Conservation (phyloP, 345 rosid species). For the Brassica carinata region DNA sequence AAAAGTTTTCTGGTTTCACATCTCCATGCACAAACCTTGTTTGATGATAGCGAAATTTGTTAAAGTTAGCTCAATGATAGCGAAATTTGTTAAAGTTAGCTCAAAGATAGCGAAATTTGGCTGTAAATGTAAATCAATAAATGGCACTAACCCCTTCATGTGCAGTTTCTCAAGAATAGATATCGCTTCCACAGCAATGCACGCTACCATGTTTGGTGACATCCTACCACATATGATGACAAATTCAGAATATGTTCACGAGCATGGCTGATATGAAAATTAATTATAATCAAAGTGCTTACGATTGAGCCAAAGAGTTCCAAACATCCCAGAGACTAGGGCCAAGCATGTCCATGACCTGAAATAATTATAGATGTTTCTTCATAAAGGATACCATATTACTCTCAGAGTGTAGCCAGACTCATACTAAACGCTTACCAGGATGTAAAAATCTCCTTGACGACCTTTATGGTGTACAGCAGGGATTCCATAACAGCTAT, state of each 20-base stretch:
- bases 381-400: neutral
- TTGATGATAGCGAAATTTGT: neutral
- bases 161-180: slow-evolving; percentile 91
- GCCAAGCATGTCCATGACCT: slow-evolving; percentile 99
- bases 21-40: slow-evolving; percentile 93
- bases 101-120: neutral
- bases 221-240: slow-evolving; percentile 53
- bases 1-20: slow-evolving; percentile 90
- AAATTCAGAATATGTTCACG: slow-evolving; percentile 20
- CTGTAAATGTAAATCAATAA: neutral
- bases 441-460: slow-evolving; percentile 91
- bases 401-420: slow-evolving; percentile 1
- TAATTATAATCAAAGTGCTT: slow-evolving; percentile 38
- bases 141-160: slow-evolving; percentile 64
- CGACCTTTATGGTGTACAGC: slow-evolving; percentile 86
- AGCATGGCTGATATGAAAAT: neutral
- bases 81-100: slow-evolving; percentile 5
- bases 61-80: slow-evolving; percentile 19
- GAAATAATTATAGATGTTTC: slow-evolving; percentile 35
- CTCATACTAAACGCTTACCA: slow-evolving; percentile 56
- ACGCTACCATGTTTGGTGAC: slow-evolving; percentile 84
- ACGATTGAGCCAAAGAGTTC: slow-evolving; percentile 80
- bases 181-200: slow-evolving; percentile 93
- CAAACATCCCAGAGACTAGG: slow-evolving; percentile 99
- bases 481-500: slow-evolving; percentile 86